Evolutionary conservation across 805 yeast genomes (phyloP), one percentile per base, ranked within the genome.

Genomic region (Saccharomycopsis sp.): DNA sequence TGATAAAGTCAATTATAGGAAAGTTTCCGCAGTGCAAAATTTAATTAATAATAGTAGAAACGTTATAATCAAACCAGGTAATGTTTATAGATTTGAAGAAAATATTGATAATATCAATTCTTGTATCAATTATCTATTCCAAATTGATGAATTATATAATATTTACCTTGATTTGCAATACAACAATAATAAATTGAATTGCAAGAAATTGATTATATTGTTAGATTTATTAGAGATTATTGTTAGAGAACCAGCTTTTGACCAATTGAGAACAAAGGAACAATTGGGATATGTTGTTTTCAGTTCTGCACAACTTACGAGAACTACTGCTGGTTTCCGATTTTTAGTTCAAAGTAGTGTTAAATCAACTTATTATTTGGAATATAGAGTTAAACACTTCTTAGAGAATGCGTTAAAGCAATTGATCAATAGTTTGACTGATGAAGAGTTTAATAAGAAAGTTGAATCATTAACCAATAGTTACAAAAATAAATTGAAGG

Each of bases 281-380:
- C 97, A 93, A 62, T 71, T 90, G 26, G 98, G 98, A 2, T 90
- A 90, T 57, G 88, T 90, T 51, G 98, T 90, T 0, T 87, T 86
- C 58, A 79, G 93, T 36, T 85, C 94, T 0, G 65, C 74, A 21
- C 68, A 82, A 50, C 22, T 20, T 14, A 36, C 44, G 3, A 35
- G 40, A 16, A 26, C 43, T 11, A 24, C 39, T 2, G 21, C 23
- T 13, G 89, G 90, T 11, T 73, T 79, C 53, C 71, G 93, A 55
- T 63, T 93, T 11, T 66, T 89, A 53, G 72, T 89, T 41, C 98
- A 90, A 65, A 81, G 93, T 48, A 97, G 87, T 60, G 48, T 43
- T 14, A 77, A 82, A 59, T 64, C 85, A 2, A 70, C 93, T 2
- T 74, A 72, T 11, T 89, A 79, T 60, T 68, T 93, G 50, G 86